phyloP scores from a whole-genome alignment of 257 asterid species.

The Solanum pimpinellifolium region DNA sequence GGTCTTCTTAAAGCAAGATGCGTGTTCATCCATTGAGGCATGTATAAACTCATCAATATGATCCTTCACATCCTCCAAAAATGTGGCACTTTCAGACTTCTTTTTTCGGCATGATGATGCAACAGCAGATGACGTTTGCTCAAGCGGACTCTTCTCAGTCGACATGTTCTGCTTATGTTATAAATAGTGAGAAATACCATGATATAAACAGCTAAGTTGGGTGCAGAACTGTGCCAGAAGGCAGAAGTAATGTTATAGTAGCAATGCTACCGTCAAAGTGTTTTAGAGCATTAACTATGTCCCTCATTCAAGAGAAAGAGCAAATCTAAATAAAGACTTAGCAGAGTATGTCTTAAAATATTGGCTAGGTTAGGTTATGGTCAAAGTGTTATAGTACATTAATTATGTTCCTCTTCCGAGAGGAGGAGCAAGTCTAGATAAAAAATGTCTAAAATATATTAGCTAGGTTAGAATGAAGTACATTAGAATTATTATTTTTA shows the following conservation, averaged over 20 bases:
- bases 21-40: conserved; percentile 13
- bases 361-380: background rate
- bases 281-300: background rate
- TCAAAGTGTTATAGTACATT: background rate
- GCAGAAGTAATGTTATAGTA: background rate
- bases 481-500: background rate
- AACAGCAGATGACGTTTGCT: background rate
- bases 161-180: conserved; percentile 1
- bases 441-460: background rate
- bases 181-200: background rate
- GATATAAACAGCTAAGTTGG: background rate
- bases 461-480: background rate
- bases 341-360: background rate
- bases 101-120: conserved; percentile 13
- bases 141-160: background rate
- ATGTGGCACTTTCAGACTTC: conserved; percentile 13
- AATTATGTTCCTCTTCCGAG: background rate
- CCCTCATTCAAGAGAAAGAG: background rate
- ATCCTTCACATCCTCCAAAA: conserved; percentile 12
- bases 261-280: background rate
- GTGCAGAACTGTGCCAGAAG: background rate
- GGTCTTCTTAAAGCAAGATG: conserved; percentile 9
- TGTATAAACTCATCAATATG: conserved; percentile 12
- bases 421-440: background rate
- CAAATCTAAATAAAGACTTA: background rate